These are phyloP conservation scores for Discostella stelligeroides DNA, from an alignment of 108 stramenopile species.

Conservation along the genomic window DNA sequence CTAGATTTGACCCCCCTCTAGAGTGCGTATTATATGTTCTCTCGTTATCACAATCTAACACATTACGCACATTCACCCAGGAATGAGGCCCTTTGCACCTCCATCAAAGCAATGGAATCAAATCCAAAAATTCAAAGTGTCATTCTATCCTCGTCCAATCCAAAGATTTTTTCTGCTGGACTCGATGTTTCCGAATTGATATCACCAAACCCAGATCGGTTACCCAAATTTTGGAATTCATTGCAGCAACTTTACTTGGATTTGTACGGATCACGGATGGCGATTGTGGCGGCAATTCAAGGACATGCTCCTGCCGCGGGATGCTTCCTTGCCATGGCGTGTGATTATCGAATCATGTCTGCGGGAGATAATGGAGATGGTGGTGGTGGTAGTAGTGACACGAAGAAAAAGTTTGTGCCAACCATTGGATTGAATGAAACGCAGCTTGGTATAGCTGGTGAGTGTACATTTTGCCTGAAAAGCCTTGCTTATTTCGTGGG, in stretches of 20 bases:
- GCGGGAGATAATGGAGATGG: conserved; percentile 14
- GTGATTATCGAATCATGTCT: conserved; percentile 85
- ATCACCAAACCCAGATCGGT: conserved; percentile 58
- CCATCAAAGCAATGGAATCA: conserved; percentile 64
- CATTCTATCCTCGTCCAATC: conserved; percentile 62
- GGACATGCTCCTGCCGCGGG: conserved; percentile 89
- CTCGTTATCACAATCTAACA: not conserved
- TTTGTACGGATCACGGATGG: conserved; percentile 75
- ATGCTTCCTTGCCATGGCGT: conserved; percentile 84
- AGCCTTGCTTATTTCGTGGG: not conserved
- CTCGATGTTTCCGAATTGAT: conserved; percentile 78
- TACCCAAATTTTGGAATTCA: conserved; percentile 73
- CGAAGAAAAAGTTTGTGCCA: conserved; percentile 16
- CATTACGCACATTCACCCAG: conserved; percentile 27
- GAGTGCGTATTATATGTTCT: not conserved
- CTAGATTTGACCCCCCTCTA: not conserved
- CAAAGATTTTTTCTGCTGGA: conserved; percentile 83
- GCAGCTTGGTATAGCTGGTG: conserved; percentile 74
- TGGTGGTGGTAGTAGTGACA: not conserved
- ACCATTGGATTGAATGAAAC: conserved; percentile 88
- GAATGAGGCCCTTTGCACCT: conserved; percentile 59
- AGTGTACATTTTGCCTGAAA: conserved; percentile 21
- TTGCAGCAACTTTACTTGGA: conserved; percentile 86
- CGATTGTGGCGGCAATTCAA: conserved; percentile 70
- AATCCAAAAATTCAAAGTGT: conserved; percentile 58